Evolutionary conservation across 164 flowering plant species (phyloP), one percentile per base, ranked within the genome.

Genomic region (Protea cynaroides): DNA sequence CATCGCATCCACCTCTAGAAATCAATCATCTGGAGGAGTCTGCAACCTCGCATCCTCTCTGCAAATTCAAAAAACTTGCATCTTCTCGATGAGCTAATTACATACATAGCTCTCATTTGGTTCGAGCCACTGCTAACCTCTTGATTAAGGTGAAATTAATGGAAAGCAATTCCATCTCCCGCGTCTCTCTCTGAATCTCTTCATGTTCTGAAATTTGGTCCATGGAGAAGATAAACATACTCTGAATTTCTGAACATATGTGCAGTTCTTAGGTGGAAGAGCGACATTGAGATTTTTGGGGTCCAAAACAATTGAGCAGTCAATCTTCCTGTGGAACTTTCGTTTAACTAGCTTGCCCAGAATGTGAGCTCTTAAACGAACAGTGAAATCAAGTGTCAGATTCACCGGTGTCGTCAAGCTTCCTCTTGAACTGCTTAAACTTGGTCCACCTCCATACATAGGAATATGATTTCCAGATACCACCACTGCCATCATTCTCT

Each of bases 281-380:
- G 87, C 68, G 9, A 56, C 68, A 58, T 81, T 83, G 40, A 81
- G 68, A 60, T 83, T 83, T 61, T 77, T 78, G 6, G 80, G 79
- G 65, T 88, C 86, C 4, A 78, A 71, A n/a, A 59, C 65, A 0
- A 88, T 62, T 0, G 78, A 59, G 61, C 96, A 90, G 4, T 72
- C 76, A 7, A 93, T 75, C 57, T 29, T 74, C 72, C 74, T 84
- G 72, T 81, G 62, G 83, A 90, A 93, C 61, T 84, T 90, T 1
- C 94, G 90, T 65, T 87, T 88, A 22, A 93, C 98, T 67, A 93
- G 46, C 65, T 81, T 79, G 0, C 98, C 98, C 72, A 93, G 50
- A 23, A 93, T 97, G 56, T 88, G 79, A 22, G 83, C 98, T 69
- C 82, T 78, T 1, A 96, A 83, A 68, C 86, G 72, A 37, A 90